Evolutionary conservation across 208 protist species (phyloP), one percentile per base, ranked within the genome.

Genomic region (Spongospora subterranea): DNA sequence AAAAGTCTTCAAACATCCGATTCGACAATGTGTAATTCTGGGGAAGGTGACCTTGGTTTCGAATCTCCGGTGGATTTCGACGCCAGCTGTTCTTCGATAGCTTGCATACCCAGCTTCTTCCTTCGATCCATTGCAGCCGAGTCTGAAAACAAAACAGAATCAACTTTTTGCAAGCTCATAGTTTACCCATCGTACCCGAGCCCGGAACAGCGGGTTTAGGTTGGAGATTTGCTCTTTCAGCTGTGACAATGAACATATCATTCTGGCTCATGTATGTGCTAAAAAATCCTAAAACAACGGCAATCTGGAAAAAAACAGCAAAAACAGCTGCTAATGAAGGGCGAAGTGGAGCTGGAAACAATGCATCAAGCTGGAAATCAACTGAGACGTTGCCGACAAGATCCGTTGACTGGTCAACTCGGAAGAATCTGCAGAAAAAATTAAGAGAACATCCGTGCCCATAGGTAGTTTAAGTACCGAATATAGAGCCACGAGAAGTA

Each of bases 401-500:
- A n/a, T 82, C 40, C 17, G 71, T 82, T 20, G n/a, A 35, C 17
- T 6, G 71, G n/a, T 82, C 71, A 6, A 82, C 40, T 82, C 71
- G 6, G 71, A 45, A 82, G 35, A 82, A 82, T 35, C 71, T 82
- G 6, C 13, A 20, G 17, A 35, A 6, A 82, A 13, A 40, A 45
- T 35, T 20, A 6, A 13, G 71, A 82, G 6, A 6, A 82, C 17
- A 82, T 40, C 11, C 11, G 6, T 6, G 24, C 6, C 6, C 71
- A 82, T 35, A 6, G 6, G 6, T 82, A 35, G 17, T 6, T 45
- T 43, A 20, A 45, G 35, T 82, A 82, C 71, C 71, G 6, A n/a
- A 82, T 82, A n/a, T 82, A 82, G 35, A 82, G 71, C 71, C 71
- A 82, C 6, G 71, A 82, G 71, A 39, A 82, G n/a, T 82, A 82